A percentile compares a stretch with the other conserved stretches of the same genome.
Evolutionary conservation across 116 monocot genomes (phyloP).

Genomic region (Papilionanthe hybrid): DNA sequence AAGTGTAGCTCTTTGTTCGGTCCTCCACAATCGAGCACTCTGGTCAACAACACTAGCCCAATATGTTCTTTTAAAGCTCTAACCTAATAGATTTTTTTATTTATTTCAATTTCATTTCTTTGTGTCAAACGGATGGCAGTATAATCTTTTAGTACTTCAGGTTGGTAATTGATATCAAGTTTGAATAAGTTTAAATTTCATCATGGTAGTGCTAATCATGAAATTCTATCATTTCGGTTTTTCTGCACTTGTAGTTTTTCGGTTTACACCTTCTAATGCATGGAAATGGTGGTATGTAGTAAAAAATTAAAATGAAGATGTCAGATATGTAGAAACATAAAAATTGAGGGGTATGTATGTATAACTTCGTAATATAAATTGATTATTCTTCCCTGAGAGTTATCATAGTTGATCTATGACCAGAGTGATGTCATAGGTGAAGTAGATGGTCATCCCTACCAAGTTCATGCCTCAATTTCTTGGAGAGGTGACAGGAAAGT

Average conservation of each 20-base stretch:
- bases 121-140: neutral
- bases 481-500: no score
- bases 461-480: no score
- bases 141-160: neutral
- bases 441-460: no score
- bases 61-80: constrained; percentile 38
- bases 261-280: neutral
- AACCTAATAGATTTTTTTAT: neutral
- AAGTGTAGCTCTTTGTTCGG: constrained; percentile 73
- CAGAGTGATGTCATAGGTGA: no score
- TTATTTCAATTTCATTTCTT: neutral
- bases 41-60: constrained; percentile 95
- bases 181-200: neutral
- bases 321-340: no score
- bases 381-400: no score
- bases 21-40: constrained; percentile 67
- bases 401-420: no score
- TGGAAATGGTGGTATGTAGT: no score
- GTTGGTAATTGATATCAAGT: neutral
- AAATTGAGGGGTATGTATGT: no score
- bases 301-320: no score
- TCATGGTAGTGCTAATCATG: neutral
- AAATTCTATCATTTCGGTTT: neutral
- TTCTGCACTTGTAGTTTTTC: neutral
- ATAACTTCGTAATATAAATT: no score